Conservation (phyloP, 1,284 basidiomycete species). For the Cystobasidium slooffiae region DNA sequence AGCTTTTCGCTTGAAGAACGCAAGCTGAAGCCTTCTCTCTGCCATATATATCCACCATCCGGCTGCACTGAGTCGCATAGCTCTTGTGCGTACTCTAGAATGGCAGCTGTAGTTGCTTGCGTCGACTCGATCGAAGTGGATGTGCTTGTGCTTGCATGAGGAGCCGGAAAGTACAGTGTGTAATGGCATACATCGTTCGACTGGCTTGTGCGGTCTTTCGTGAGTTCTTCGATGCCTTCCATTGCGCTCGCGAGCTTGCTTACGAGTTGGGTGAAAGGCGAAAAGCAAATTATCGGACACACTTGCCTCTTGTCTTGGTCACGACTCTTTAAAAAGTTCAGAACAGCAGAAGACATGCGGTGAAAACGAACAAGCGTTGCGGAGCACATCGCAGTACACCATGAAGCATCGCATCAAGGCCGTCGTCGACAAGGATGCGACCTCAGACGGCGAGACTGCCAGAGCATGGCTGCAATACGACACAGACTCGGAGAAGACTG, state of each 20-base stretch:
- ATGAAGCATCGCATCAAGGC: conserved; percentile 35
- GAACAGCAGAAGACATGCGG: too few species aligned
- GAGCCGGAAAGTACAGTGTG: conserved; percentile 20
- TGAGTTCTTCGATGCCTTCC: conserved; percentile 33
- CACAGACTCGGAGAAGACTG: conserved; percentile 1
- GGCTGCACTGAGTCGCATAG: conserved; percentile 20
- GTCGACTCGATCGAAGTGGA: conserved; percentile 21
- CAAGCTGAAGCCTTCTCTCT: conserved; percentile 52
- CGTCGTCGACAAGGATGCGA: background rate
- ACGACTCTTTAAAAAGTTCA: background rate
- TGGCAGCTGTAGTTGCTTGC: conserved; percentile 23
- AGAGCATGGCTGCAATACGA: conserved; percentile 30
- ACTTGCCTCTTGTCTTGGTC: background rate
- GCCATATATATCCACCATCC: conserved; percentile 53
- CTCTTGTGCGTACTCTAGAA: conserved; percentile 25
- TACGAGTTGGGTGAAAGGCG: background rate
- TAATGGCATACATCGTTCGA: conserved; percentile 37
- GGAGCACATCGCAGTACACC: background rate
- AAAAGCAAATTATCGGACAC: background rate
- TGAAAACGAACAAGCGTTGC: too few species aligned
- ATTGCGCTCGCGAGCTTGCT: background rate
- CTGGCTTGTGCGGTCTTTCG: conserved; percentile 13
- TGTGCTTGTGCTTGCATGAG: conserved; percentile 15
- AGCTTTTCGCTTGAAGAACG: conserved; percentile 2
- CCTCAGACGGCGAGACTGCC: conserved; percentile 1